Evolutionary conservation across 2,329 filamentous ascomycete genomes (phyloP).

Genomic region (Ophiostoma sp.): DNA sequence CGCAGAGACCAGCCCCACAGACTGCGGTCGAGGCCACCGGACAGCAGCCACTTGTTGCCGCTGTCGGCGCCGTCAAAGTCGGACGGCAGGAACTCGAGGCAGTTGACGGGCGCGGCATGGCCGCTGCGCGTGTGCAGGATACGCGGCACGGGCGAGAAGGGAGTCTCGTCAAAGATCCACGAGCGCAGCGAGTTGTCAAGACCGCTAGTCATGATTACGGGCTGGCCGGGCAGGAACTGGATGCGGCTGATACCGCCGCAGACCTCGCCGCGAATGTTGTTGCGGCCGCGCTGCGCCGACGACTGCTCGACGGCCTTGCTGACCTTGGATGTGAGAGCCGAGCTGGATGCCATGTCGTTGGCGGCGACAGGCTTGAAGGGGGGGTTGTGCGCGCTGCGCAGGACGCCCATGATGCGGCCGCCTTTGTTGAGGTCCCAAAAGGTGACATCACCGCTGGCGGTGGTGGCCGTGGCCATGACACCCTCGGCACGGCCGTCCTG

Average conservation of each 20-base stretch:
- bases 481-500: constrained; percentile 79
- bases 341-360: background rate
- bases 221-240: constrained; percentile 84
- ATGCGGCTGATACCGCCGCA: constrained; percentile 76
- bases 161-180: constrained; percentile 92
- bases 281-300: constrained; percentile 33
- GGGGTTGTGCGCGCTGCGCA: constrained; percentile 83
- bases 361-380: constrained; percentile 40
- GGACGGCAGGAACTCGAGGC: constrained; percentile 76
- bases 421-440: constrained; percentile 95
- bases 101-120: constrained; percentile 79
- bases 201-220: constrained; percentile 83
- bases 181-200: constrained; percentile 90
- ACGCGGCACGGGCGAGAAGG: constrained; percentile 80
- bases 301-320: constrained; percentile 23
- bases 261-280: background rate
- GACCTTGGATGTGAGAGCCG: background rate
- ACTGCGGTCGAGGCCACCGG: constrained; percentile 81
- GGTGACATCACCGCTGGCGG: constrained; percentile 76
- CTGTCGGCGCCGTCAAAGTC: constrained; percentile 85
- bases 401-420: constrained; percentile 76
- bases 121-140: constrained; percentile 81
- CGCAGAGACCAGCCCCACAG: constrained; percentile 96
- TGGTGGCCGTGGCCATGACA: constrained; percentile 87
- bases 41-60: constrained; percentile 89